Evolutionary conservation across 805 yeast genomes (phyloP).

Genomic region (Monosporozyma siamensis): DNA sequence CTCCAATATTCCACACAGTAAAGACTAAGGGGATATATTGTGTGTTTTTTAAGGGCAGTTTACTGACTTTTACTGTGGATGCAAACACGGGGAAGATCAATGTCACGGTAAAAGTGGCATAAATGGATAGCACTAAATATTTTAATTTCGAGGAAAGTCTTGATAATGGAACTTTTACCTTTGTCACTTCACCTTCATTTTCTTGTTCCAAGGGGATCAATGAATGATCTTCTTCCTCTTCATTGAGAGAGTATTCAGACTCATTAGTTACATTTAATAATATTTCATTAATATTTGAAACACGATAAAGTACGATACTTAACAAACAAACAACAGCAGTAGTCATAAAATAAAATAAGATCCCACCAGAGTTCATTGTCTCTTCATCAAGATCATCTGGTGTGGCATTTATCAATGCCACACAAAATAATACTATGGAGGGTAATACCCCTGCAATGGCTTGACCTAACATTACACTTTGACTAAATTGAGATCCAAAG

Average conservation of each 20-base stretch:
- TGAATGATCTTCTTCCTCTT: neutral
- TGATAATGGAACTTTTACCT: conserved; percentile 42
- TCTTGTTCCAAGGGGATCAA: neutral
- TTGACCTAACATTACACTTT: conserved; percentile 90
- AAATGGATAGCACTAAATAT: conserved; percentile 58
- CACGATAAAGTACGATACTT: conserved; percentile 19
- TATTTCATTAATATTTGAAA: conserved; percentile 17
- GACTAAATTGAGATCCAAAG: conserved; percentile 68
- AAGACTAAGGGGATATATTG: conserved; percentile 70
- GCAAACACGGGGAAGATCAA: conserved; percentile 86
- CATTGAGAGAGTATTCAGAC: neutral
- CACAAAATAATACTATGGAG: conserved; percentile 41
- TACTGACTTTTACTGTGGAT: conserved; percentile 46
- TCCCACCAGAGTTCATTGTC: conserved; percentile 15
- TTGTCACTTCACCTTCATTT: too few relatives aligned
- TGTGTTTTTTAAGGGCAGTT: conserved; percentile 22
- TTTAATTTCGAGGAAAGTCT: conserved; percentile 54
- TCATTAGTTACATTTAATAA: conserved; percentile 2
- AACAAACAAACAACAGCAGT: conserved; percentile 23
- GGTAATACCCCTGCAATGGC: conserved; percentile 93
- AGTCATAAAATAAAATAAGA: conserved; percentile 32
- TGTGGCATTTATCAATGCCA: conserved; percentile 45
- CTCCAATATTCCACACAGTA: conserved; percentile 85
- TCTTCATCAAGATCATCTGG: conserved; percentile 11
- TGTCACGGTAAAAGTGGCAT: conserved; percentile 64